phyloP scores from a whole-genome alignment of 2,329 filamentous ascomycete species.

The Beauveria sp. region DNA sequence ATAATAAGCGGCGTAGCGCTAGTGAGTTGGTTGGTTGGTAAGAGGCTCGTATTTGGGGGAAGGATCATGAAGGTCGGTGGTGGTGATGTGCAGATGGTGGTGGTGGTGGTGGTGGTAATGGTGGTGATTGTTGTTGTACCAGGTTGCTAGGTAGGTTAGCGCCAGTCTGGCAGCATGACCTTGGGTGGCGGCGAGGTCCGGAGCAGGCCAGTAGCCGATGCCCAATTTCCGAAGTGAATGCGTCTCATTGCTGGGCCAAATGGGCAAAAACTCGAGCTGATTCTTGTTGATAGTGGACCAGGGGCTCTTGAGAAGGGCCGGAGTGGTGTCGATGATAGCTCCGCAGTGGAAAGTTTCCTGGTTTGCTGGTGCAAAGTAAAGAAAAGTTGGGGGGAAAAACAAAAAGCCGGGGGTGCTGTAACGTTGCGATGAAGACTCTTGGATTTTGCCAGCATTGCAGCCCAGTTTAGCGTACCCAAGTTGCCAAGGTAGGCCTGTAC shows the following conservation, averaged over 20 bases:
- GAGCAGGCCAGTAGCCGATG: not conserved
- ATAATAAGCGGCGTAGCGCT: constrained; percentile 8
- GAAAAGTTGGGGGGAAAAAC: not conserved
- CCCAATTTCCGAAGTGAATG: not conserved
- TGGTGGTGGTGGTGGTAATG: not conserved
- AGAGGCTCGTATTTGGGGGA: constrained; percentile 5
- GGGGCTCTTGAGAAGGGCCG: not conserved
- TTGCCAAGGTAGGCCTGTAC: not conserved
- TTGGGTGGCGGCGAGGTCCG: not conserved
- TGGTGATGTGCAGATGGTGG: not conserved
- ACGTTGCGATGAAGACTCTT: constrained; percentile 16
- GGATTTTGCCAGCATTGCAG: not conserved
- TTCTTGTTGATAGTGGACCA: not conserved
- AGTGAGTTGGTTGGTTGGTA: constrained; percentile 11
- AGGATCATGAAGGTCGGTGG: not conserved
- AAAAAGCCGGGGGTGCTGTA: constrained; percentile 17
- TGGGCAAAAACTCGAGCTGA: too few species aligned
- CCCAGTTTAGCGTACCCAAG: not conserved
- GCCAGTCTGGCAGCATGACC: too few species aligned
- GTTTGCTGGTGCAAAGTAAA: not conserved
- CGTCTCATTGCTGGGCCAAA: not conserved
- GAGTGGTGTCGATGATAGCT: not conserved
- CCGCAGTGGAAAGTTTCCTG: not conserved
- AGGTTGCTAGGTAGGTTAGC: too few species aligned
- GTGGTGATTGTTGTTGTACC: not conserved